phyloP scores from a whole-genome alignment of 768 basidiomycete species.

The Solioccasus polychromus region DNA sequence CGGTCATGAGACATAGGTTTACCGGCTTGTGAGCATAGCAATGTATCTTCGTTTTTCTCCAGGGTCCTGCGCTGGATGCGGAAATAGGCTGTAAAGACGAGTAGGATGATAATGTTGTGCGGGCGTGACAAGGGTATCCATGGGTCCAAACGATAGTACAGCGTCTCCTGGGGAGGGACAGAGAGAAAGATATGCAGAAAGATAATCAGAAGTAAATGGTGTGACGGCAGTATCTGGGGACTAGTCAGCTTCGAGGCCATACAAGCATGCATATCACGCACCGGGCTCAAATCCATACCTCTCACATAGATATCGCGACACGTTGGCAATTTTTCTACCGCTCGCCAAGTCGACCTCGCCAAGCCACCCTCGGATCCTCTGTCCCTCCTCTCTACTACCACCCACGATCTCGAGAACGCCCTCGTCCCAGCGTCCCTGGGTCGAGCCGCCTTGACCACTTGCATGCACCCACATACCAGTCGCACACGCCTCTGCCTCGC shows the following conservation, averaged over 20 bases:
- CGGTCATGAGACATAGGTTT: constrained; percentile 5
- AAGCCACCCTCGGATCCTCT: constrained; percentile 71
- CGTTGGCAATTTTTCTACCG: constrained; percentile 59
- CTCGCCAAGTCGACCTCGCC: constrained; percentile 77
- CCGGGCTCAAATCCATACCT: constrained; percentile 80
- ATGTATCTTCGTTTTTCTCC: constrained; percentile 74
- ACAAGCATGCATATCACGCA: constrained; percentile 24
- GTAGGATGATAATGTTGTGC: constrained; percentile 74
- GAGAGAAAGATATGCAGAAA: constrained; percentile 75
- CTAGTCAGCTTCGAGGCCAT: not conserved
- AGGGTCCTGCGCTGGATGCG: constrained; percentile 79
- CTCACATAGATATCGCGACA: constrained; percentile 75
- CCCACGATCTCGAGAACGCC: constrained; percentile 74
- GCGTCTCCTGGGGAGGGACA: constrained; percentile 71
- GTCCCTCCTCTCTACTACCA: constrained; percentile 70
- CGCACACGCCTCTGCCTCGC: constrained; percentile 73
- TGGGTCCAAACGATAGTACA: constrained; percentile 76
- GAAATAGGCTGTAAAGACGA: constrained; percentile 69
- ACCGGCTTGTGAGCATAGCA: constrained; percentile 70
- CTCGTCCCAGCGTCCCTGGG: constrained; percentile 75
- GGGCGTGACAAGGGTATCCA: constrained; percentile 74
- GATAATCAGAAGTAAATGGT: constrained; percentile 74
- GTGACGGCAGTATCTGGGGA: constrained; percentile 63
- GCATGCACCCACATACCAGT: constrained; percentile 75
- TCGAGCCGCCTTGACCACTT: constrained; percentile 21